phyloP scores from a whole-genome alignment of 2,329 filamentous ascomycete genomes.

The Beauveria rudraprayagi region DNA sequence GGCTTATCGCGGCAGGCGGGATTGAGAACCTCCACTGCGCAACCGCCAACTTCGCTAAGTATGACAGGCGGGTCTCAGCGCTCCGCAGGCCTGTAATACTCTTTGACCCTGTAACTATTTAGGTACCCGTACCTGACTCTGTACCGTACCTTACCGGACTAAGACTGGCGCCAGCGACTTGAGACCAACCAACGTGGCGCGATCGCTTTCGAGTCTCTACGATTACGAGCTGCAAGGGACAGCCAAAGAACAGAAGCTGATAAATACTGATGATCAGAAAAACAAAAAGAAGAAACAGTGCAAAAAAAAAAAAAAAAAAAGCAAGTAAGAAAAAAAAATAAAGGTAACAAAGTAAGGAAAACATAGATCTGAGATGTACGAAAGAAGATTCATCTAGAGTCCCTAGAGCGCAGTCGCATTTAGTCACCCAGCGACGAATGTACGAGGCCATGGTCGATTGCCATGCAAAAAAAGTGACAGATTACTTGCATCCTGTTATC shows the following conservation, averaged over 20 bases:
- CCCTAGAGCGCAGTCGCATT: no score
- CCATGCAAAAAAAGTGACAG: not conserved
- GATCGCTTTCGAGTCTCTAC: not conserved
- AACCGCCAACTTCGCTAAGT: not conserved
- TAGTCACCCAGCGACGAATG: not conserved
- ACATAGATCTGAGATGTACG: no score
- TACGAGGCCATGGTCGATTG: not conserved
- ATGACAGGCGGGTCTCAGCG: not conserved
- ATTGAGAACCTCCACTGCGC: not conserved
- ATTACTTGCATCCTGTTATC: not conserved
- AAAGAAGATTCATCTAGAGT: no score
- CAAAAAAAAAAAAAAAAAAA: no score
- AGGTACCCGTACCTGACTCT: no score
- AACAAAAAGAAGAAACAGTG: not conserved
- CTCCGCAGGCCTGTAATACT: not conserved
- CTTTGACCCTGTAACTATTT: no score
- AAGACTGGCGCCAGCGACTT: not conserved
- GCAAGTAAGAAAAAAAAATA: no score
- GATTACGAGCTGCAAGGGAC: not conserved
- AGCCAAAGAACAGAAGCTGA: no score
- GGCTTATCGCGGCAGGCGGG: not conserved
- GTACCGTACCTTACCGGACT: not conserved
- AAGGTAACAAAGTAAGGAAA: no score
- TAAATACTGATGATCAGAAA: no score
- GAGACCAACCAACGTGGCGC: not conserved